phyloP scores from a whole-genome alignment of 192 early-diverging fungal species.

The Bifiguratus adelaidae region DNA sequence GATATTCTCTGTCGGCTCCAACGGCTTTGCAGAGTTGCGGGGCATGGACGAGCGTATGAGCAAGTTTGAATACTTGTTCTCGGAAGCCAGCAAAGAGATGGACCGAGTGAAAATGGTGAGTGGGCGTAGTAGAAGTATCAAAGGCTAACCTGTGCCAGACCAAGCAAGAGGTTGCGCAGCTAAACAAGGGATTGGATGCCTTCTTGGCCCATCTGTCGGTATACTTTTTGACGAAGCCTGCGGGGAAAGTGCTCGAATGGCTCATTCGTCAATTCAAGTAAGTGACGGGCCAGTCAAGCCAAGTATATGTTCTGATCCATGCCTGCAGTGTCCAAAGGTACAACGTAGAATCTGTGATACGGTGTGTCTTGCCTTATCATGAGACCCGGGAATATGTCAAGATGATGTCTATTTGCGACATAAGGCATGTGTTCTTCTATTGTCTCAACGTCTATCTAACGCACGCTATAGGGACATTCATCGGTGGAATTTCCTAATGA shows the following conservation, averaged over 20 bases:
- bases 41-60: slow-evolving; percentile 52
- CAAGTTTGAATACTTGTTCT: slow-evolving; percentile 71
- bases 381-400: slow-evolving; percentile 82
- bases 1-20: slow-evolving; percentile 72
- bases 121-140: not conserved
- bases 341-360: slow-evolving; percentile 71
- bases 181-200: slow-evolving; percentile 63
- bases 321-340: slow-evolving; percentile 81
- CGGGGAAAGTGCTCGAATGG: slow-evolving; percentile 89
- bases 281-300: too few relatives aligned
- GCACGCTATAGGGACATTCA: slow-evolving; percentile 27
- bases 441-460: not conserved
- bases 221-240: slow-evolving; percentile 73
- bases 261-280: slow-evolving; percentile 77
- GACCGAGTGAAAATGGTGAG: slow-evolving; percentile 66
- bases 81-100: slow-evolving; percentile 62
- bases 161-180: slow-evolving; percentile 63
- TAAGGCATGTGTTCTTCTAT: slow-evolving; percentile 33
- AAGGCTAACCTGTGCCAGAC: slow-evolving; percentile 31
- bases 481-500: slow-evolving; percentile 46
- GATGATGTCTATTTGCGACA: slow-evolving; percentile 64
- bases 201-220: slow-evolving; percentile 77
- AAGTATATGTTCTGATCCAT: slow-evolving; percentile 30
- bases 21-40: slow-evolving; percentile 67
- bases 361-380: slow-evolving; percentile 84